phyloP scores from a whole-genome alignment of 192 early-diverging fungal species.

The Cetraspora pellucida region DNA sequence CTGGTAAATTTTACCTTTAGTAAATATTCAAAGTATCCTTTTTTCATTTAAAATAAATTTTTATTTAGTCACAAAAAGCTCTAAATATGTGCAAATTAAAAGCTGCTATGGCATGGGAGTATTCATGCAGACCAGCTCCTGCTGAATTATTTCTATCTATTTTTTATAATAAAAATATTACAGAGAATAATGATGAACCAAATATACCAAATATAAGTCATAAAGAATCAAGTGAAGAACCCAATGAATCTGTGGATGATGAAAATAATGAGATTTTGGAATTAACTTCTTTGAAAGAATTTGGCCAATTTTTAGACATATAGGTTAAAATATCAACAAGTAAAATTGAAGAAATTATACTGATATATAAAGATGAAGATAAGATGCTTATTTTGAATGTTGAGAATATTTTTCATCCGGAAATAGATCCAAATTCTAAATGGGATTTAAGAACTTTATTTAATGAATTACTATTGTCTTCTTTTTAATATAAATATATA shows the following conservation, averaged over 20 bases:
- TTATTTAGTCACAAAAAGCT: constrained; percentile 16
- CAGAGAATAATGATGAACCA: not conserved
- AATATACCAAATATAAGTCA: too few relatives aligned
- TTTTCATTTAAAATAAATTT: not conserved
- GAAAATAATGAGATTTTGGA: too few relatives aligned
- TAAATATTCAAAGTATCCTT: too few relatives aligned
- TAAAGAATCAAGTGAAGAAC: too few relatives aligned
- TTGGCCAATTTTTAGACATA: constrained; percentile 5
- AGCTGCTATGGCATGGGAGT: not conserved
- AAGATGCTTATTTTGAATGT: not conserved
- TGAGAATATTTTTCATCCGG: constrained; percentile 6
- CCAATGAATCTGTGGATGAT: too few relatives aligned
- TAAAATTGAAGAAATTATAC: not conserved
- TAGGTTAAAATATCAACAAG: constrained; percentile 14
- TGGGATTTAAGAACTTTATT: constrained; percentile 5
- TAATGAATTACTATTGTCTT: constrained; percentile 1
- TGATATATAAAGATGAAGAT: not conserved
- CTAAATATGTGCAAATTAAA: constrained; percentile 14
- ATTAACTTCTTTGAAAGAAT: too few relatives aligned
- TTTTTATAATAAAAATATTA: not conserved
- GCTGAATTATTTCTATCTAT: too few relatives aligned
- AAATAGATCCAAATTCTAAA: constrained; percentile 2
- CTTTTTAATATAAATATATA: too few relatives aligned
- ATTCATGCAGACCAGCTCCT: not conserved
- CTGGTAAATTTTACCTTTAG: too few relatives aligned